Conservation (phyloP, 371 early-diverging fungal species). For the Paraphysoderma sedebokerense region DNA sequence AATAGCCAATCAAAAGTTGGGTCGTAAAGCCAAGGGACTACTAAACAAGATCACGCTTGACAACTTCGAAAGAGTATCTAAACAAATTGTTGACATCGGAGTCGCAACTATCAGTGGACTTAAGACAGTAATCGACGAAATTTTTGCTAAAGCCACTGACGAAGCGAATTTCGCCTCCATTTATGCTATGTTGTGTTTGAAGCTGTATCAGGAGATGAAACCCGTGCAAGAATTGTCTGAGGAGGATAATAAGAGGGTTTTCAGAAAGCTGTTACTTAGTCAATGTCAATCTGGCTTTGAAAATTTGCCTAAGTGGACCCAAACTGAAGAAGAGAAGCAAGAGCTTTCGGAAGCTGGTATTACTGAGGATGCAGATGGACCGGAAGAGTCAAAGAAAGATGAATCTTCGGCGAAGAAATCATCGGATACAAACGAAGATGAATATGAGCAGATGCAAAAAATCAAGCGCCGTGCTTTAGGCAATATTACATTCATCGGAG, state of each 20-base stretch:
- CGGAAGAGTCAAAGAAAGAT: background rate
- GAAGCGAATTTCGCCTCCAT: slow-evolving; percentile 75
- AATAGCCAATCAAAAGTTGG: slow-evolving; percentile 11
- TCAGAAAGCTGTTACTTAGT: slow-evolving; percentile 77
- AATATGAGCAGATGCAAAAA: slow-evolving; percentile 71
- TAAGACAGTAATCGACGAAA: slow-evolving; percentile 53
- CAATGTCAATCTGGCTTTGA: slow-evolving; percentile 83
- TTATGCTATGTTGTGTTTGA: slow-evolving; percentile 74
- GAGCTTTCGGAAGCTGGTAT: slow-evolving; percentile 1
- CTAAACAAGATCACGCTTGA: slow-evolving; percentile 91
- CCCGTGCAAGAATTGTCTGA: slow-evolving; percentile 14
- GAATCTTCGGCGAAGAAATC: background rate
- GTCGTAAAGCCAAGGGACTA: slow-evolving; percentile 66
- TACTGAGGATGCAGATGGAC: background rate
- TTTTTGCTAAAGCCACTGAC: slow-evolving; percentile 89
- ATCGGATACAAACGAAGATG: slow-evolving; percentile 33
- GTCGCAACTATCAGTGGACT: slow-evolving; percentile 42
- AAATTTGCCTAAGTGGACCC: slow-evolving; percentile 15
- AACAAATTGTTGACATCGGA: slow-evolving; percentile 64
- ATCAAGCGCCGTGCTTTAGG: slow-evolving; percentile 89
- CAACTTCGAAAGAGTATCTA: slow-evolving; percentile 70
- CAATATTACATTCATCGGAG: slow-evolving; percentile 83
- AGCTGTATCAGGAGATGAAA: slow-evolving; percentile 22
- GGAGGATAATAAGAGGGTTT: slow-evolving; percentile 26
- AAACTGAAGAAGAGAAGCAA: slow-evolving; percentile 18